Conservation (phyloP, 768 basidiomycete genomes). For the Podaxis sp. region DNA sequence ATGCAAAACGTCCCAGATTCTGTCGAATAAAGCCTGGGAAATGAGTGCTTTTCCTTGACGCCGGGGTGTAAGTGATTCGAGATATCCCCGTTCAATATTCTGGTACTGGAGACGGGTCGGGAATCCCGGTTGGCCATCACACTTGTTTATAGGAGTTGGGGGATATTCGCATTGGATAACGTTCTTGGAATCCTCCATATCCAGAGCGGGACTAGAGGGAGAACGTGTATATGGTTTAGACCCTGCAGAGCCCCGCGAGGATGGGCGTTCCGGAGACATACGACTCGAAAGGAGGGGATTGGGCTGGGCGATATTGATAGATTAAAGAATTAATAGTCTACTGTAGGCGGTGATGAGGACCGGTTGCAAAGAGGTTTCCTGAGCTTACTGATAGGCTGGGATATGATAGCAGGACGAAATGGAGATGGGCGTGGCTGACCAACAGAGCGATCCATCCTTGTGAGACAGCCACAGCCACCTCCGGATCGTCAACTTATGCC, state of each 20-base stretch:
- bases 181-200: slow-evolving; percentile 13
- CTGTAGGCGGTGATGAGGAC: slow-evolving; percentile 8
- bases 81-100: slow-evolving; percentile 55
- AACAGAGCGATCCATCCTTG: neutral
- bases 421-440: slow-evolving; percentile 14
- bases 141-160: neutral
- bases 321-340: slow-evolving; percentile 19
- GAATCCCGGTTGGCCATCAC: slow-evolving; percentile 42
- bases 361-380: neutral
- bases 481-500: neutral
- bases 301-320: slow-evolving; percentile 17
- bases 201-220: slow-evolving; percentile 21
- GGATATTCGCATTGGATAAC: slow-evolving; percentile 9
- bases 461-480: slow-evolving; percentile 17
- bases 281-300: slow-evolving; percentile 1
- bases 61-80: slow-evolving; percentile 54
- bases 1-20: slow-evolving; percentile 68
- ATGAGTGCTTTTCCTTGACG: slow-evolving; percentile 70
- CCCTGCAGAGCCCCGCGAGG: slow-evolving; percentile 24
- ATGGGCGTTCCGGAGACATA: slow-evolving; percentile 36
- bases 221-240: slow-evolving; percentile 37
- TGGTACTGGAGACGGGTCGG: slow-evolving; percentile 65
- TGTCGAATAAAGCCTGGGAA: slow-evolving; percentile 66
- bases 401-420: slow-evolving; percentile 7
- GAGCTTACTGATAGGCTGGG: slow-evolving; percentile 23